Base-by-base conservation (phyloP, 2,329 filamentous ascomycete species). In the Kalaharituber pfeilii region DNA sequence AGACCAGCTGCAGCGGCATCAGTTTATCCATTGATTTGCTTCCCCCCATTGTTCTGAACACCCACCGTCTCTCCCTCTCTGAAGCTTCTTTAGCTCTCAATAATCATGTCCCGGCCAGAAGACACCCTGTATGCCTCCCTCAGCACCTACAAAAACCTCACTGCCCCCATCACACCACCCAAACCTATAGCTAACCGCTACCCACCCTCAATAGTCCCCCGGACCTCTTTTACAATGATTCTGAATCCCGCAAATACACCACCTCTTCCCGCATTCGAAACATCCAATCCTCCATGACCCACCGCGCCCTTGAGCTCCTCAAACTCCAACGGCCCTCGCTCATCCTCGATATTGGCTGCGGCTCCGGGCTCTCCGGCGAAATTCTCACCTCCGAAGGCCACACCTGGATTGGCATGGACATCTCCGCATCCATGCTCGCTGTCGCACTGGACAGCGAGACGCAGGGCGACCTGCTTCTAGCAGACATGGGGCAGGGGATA, bases 161-260 rank as follows among this genome's bases (percentile, higher is more conserved):
- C 27, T 54, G 49, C 55, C 53, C n/a, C 54, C 54, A 53, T 44
- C 24, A 53, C 53, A 53, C 45, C 22, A 33, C 54, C n/a, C 51
- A 59, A 58, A 50, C 57, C 57, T 29, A 36, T 33, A 28, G 54
- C 56, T 52, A 54, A 60, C 64, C 68, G 57, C 66, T 61, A 57
- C 58, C 33, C 54, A 42, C 9, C 4, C 39, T 13, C 2, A 50
- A 68, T 25, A 93, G 86, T 67, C 86, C 88, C 51, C 89, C 91
- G 61, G 91, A 98, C 71, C 82, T 96, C 66, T 93, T 94, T 74
- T 98, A 98, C 76, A 83, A 95, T 74, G 89, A 96, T 72, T 75
- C 76, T 69, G 89, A 95, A 74, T 89, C 91, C 28, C 83, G 85
- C 67, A 96, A 96, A 75, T 98, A 98, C 74, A 96, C 91, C 7